Evolutionary conservation across 257 asterid genomes (phyloP).

Genomic region (Cinchona pubescens): DNA sequence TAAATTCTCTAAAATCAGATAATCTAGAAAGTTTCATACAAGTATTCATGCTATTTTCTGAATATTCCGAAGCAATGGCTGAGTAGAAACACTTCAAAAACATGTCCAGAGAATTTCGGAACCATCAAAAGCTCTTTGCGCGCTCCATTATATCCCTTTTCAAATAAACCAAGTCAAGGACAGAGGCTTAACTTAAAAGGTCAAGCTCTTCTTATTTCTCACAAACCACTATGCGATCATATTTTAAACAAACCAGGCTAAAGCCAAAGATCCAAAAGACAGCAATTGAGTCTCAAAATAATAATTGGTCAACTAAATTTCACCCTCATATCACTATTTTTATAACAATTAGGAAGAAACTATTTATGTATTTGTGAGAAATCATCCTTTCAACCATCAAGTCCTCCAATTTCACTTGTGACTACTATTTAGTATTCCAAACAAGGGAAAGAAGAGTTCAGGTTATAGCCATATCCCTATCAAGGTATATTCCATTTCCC

Average conservation of each 20-base stretch:
- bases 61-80: background rate
- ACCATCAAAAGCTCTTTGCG: background rate
- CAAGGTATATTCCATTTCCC: background rate
- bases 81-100: background rate
- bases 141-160: too few species aligned
- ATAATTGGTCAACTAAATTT: background rate
- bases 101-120: background rate
- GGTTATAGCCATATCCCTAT: background rate
- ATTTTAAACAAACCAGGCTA: background rate
- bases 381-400: constrained; percentile 6
- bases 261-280: background rate
- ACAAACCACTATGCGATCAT: background rate
- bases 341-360: background rate
- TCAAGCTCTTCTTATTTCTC: background rate
- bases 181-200: background rate
- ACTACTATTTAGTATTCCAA: background rate
- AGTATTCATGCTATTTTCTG: background rate
- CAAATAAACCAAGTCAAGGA: background rate
- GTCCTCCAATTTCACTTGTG: background rate
- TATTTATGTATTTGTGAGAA: too few species aligned
- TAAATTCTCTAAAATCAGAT: too few species aligned
- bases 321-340: background rate
- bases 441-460: background rate
- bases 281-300: background rate
- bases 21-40: background rate